Evolutionary conservation across 805 yeast genomes (phyloP), one percentile per base, ranked within the genome.

Genomic region (Hanseniaspora occidentalis): DNA sequence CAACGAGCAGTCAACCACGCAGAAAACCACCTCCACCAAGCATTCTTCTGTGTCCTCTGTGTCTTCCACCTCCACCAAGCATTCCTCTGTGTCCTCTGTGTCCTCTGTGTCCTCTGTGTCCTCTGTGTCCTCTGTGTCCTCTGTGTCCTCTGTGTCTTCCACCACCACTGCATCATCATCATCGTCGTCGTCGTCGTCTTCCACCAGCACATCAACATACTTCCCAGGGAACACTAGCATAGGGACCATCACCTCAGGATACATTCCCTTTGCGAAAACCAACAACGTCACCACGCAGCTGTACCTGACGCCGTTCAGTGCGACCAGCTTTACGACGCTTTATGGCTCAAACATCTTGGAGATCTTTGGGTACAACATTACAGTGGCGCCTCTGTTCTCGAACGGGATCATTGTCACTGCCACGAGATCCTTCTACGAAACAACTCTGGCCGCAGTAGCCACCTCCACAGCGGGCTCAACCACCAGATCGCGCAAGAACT

Each of bases 241-340:
- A n/a, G n/a, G n/a, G n/a, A n/a, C n/a, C n/a, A 62, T 73, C 9
- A 25, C 41, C 27, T 63, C 73, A 0, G 73, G 72, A 3, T 24
- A 47, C 13, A 74, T 75, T 14, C 79, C 80, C 16, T 73, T 67
- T 49, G 79, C 79, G 1, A 56, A 56, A 4, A 38, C 55, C 1
- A 55, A 55, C 22, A 61, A 56, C 39, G 33, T 53, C 7, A 53
- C 62, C 0, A 45, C 39, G 5, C 20, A 21, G 17, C 7, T 41
- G 8, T 21, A 33, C 10, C 14, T 41, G 4, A 41, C 43, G 34
- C 25, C 37, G 13, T 41, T 41, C 17, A 31, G 37, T 1, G 43
- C 43, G 6, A n/a, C 33, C 13, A 31, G 37, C 6, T 31, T 39
- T 4, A 31, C 46, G 44, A 17, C 29, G 26, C n/a, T 37, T 38